Conservation (phyloP, 1,284 basidiomycete genomes). For the Rhodotorula glutinis region DNA sequence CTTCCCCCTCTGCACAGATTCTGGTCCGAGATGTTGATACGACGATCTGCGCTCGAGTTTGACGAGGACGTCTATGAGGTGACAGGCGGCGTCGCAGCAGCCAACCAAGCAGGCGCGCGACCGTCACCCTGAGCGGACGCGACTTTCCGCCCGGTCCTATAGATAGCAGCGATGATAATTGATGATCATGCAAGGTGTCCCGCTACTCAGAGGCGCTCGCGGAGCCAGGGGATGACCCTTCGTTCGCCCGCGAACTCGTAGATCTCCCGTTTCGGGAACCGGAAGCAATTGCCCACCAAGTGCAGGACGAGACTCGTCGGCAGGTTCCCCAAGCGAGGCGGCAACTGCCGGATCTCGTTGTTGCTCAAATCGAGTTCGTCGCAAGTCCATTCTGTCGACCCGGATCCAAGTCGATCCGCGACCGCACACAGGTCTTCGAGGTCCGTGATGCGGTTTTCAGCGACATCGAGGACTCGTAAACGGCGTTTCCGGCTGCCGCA, state of each 20-base stretch:
- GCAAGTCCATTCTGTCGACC: slow-evolving; percentile 7
- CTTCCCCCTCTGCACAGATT: slow-evolving; percentile 14
- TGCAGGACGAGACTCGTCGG: slow-evolving; percentile 14
- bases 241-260: slow-evolving; percentile 24
- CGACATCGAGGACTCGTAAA: slow-evolving; percentile 9
- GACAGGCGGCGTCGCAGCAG: slow-evolving; percentile 2
- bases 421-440: slow-evolving; percentile 14
- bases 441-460: slow-evolving; percentile 25
- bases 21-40: slow-evolving; percentile 25
- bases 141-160: no score
- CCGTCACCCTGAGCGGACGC: neutral
- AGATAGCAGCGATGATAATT: no score
- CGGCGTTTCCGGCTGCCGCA: neutral
- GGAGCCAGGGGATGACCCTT: slow-evolving; percentile 17
- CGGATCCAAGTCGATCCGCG: neutral
- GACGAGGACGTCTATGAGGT: slow-evolving; percentile 29
- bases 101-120: neutral
- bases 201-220: slow-evolving; percentile 10
- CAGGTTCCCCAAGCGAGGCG: slow-evolving; percentile 20
- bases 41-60: slow-evolving; percentile 21
- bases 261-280: slow-evolving; percentile 29
- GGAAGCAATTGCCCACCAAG: slow-evolving; percentile 33
- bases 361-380: slow-evolving; percentile 28
- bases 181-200: neutral
- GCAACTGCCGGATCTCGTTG: slow-evolving; percentile 34